Percentiles rank a stretch among this genome's conserved stretches.
Evolutionary conservation across 495 filamentous ascomycete species (phyloP).

Genomic region (Penicillium verhagenii): DNA sequence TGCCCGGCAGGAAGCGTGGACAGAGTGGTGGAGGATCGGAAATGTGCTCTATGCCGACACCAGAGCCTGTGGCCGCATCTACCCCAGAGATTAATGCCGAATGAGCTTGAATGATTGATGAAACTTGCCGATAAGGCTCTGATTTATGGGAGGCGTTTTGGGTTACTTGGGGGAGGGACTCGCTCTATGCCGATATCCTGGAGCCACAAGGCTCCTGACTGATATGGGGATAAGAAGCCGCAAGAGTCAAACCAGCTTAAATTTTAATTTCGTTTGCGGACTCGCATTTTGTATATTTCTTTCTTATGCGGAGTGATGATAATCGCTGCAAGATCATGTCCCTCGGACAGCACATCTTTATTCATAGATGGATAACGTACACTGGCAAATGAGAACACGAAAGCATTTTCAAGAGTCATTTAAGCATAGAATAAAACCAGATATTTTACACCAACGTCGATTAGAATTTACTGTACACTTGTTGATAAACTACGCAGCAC

Average conservation of each 20-base stretch:
- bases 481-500: too few relatives aligned
- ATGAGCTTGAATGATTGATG: background rate
- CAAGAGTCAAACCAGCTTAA: background rate
- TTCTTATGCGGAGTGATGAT: background rate
- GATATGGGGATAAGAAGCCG: background rate
- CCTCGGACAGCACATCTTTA: background rate
- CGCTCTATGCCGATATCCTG: background rate
- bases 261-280: background rate
- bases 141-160: background rate
- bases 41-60: slow-evolving; percentile 53
- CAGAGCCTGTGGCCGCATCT: slow-evolving; percentile 17
- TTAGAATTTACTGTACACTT: too few relatives aligned
- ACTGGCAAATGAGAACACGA: slow-evolving; percentile 1
- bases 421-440: background rate
- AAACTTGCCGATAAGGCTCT: background rate
- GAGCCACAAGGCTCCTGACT: background rate
- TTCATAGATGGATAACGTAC: slow-evolving; percentile 2
- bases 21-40: slow-evolving; percentile 74
- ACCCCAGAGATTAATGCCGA: slow-evolving; percentile 30
- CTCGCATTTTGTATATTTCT: background rate
- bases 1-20: slow-evolving; percentile 70
- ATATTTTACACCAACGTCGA: too few relatives aligned
- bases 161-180: background rate
- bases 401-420: background rate
- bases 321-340: background rate